phyloP scores from a whole-genome alignment of 768 basidiomycete genomes.

The Galerina marginata region DNA sequence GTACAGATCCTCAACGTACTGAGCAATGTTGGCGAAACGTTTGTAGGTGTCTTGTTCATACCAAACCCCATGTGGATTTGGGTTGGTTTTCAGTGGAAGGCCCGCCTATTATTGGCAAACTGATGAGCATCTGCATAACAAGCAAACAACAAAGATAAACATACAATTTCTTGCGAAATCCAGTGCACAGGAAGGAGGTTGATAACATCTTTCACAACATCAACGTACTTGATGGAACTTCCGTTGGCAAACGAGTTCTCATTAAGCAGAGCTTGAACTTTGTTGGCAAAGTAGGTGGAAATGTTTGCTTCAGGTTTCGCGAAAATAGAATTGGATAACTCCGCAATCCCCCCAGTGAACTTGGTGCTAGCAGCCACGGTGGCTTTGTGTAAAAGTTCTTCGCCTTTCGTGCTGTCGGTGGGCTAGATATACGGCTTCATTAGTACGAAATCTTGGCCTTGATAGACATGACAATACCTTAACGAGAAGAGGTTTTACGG shows the following conservation, averaged over 20 bases:
- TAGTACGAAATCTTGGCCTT: background rate
- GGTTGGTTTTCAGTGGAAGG: conserved; percentile 45
- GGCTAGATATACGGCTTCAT: background rate
- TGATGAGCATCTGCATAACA: background rate
- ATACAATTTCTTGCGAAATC: conserved; percentile 62
- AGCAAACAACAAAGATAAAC: conserved; percentile 27
- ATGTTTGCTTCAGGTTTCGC: conserved; percentile 19
- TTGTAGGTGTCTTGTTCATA: conserved; percentile 46
- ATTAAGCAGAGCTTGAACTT: conserved; percentile 38
- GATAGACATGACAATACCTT: conserved; percentile 18
- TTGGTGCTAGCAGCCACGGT: conserved; percentile 16
- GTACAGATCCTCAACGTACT: conserved; percentile 37
- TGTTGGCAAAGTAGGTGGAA: conserved; percentile 38
- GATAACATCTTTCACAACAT: conserved; percentile 72
- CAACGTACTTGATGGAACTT: conserved; percentile 41
- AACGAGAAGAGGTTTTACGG: conserved; percentile 31
- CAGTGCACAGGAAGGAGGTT: conserved; percentile 66
- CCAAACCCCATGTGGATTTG: conserved; percentile 34
- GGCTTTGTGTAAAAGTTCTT: conserved; percentile 12
- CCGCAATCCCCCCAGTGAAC: conserved; percentile 16
- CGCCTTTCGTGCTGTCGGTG: conserved; percentile 5
- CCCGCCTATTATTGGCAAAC: conserved; percentile 40
- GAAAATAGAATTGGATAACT: conserved; percentile 27
- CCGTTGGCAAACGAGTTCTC: conserved; percentile 40
- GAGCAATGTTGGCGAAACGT: conserved; percentile 54